phyloP scores from a whole-genome alignment of 306 rosid species.

The Casuarina glauca region DNA sequence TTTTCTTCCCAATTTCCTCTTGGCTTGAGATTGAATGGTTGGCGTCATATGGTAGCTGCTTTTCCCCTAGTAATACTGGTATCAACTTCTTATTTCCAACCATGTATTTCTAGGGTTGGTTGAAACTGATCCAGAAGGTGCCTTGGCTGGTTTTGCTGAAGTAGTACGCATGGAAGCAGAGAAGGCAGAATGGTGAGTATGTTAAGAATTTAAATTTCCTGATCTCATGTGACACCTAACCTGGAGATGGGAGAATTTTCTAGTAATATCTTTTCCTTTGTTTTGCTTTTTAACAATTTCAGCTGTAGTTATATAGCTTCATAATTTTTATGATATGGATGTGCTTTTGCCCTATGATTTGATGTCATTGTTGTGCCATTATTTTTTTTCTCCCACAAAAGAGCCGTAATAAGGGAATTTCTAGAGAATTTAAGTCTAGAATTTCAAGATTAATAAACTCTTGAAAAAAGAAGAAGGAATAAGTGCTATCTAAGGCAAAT shows the following conservation, averaged over 20 bases:
- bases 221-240: slow-evolving; percentile 5
- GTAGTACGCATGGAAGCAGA: slow-evolving; percentile 90
- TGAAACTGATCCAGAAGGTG: slow-evolving; percentile 89
- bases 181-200: slow-evolving; percentile 86
- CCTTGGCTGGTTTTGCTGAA: slow-evolving; percentile 86
- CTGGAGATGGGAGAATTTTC: not conserved
- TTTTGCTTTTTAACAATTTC: not conserved
- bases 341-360: not conserved
- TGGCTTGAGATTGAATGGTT: not conserved
- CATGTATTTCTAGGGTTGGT: slow-evolving; percentile 60
- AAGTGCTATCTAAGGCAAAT: not conserved
- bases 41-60: slow-evolving; percentile 1
- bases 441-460: not conserved
- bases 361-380: not conserved
- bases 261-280: not conserved
- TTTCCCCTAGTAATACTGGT: slow-evolving; percentile 12
- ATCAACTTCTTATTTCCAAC: slow-evolving; percentile 10
- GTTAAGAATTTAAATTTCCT: slow-evolving; percentile 12
- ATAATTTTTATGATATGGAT: not conserved
- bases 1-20: not conserved
- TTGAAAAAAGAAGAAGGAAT: not conserved
- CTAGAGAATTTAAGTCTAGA: not conserved
- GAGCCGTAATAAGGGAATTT: not conserved
- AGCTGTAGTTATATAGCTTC: not conserved
- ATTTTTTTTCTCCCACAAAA: not conserved